phyloP scores from a whole-genome alignment of 352 stramenopile genomes.

The Pythium chondricola region DNA sequence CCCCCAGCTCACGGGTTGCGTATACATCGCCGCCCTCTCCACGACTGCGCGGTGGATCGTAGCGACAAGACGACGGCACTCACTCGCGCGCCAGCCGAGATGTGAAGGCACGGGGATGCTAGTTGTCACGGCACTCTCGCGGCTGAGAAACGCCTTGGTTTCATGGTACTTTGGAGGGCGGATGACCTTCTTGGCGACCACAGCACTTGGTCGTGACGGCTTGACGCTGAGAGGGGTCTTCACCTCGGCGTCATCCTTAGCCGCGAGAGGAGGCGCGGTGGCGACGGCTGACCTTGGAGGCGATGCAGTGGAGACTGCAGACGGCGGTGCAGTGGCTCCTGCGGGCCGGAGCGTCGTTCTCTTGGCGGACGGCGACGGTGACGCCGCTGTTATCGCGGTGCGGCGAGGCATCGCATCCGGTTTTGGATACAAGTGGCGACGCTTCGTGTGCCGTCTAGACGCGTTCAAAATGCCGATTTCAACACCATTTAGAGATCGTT shows the following conservation, averaged over 20 bases:
- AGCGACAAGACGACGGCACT: constrained; percentile 34
- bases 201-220: too few species aligned
- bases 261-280: too few species aligned
- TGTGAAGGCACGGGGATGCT: constrained; percentile 6
- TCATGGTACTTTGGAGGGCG: constrained; percentile 43
- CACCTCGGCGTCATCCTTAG: too few species aligned
- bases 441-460: not conserved
- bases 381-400: constrained; percentile 1
- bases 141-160: constrained; percentile 26
- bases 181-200: constrained; percentile 25
- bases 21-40: constrained; percentile 18
- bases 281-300: too few species aligned
- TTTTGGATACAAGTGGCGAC: not conserved
- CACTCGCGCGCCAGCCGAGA: constrained; percentile 20
- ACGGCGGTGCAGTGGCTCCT: too few species aligned
- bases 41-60: constrained; percentile 32
- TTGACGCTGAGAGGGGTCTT: too few species aligned
- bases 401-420: constrained; percentile 3
- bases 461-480: not conserved
- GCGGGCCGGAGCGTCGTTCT: too few species aligned
- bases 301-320: not conserved
- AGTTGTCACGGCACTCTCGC: constrained; percentile 23
- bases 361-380: not conserved
- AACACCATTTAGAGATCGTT: not conserved
- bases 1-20: constrained; percentile 33